Base-by-base conservation (phyloP, 2,329 filamentous ascomycete species). In the Alternaria triticina region DNA sequence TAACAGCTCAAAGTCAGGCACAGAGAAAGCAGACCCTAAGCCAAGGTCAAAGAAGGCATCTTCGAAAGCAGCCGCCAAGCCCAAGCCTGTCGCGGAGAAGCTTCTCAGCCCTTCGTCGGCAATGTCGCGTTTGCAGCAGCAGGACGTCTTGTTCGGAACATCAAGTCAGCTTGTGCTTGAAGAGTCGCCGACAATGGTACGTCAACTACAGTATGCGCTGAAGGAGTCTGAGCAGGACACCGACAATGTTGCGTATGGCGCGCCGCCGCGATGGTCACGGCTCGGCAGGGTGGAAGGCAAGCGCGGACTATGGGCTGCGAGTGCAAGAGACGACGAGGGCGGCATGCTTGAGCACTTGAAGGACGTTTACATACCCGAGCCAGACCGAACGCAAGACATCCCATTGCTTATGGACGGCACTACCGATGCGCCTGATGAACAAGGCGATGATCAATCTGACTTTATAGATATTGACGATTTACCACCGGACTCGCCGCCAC, bases 111-210 rank as follows among this genome's bases (percentile, higher is more conserved):
- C 80, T 12, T 58, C 69, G 1, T 76, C 77, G 20, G 78, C 78
- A 11, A 51, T 69, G 6, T 44, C 64, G 30, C 66, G 70, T 33
- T 20, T 79, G 47, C 66, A 71, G 45, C 67, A 66, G 30, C 80
- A 82, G 61, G 75, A 80, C 23, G 56, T 82, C 9, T 66, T 81
- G 1, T 82, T 82, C 54, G 80, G 80, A 15, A 82, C 79, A 13
- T 81, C 79, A 3, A 81, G 79, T 62, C 80, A 82, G 60, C 70
- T 82, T 25, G 78, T 73, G 15, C 69, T 75, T 1, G 78, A 80
- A 28, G 78, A 80, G 49, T 80, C 80, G 5, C 79, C 80, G 2
- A 71, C 70, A 3, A 73, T 74, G 25, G 67, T 81, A 13, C 74
- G 79, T 17, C 65, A 80, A 20, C 68, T 81, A 3, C 79, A 80